These are phyloP conservation scores for Fraxinus xanthoxyloides DNA, from an alignment of 305 asterid species.

Conservation along the genomic window DNA sequence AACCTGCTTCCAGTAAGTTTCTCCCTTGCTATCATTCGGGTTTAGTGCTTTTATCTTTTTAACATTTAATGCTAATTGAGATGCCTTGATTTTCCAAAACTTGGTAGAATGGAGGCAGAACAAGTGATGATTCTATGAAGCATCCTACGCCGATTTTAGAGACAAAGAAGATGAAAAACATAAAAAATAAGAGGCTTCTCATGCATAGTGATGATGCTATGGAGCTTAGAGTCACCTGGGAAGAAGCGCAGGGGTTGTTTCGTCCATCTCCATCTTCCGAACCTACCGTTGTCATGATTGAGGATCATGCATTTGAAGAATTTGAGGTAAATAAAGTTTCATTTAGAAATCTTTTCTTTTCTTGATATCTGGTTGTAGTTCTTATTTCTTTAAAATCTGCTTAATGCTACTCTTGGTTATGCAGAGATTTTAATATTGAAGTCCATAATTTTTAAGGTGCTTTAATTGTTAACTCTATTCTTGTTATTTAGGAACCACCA, in stretches of 20 bases:
- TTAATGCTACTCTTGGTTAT: neutral
- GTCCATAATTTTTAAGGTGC: neutral
- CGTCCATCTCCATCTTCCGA: conserved; percentile 63
- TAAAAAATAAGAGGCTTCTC: conserved; percentile 81
- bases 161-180: conserved; percentile 74
- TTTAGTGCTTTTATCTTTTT: neutral
- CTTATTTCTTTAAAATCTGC: neutral
- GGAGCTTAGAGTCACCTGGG: conserved; percentile 78
- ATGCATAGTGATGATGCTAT: conserved; percentile 76
- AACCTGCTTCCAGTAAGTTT: conserved; percentile 52
- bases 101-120: conserved; percentile 57
- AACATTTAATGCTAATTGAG: conserved; percentile 13
- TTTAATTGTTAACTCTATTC: neutral
- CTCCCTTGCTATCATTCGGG: conserved; percentile 1
- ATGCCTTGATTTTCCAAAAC: conserved; percentile 17
- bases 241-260: conserved; percentile 87
- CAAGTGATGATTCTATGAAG: conserved; percentile 50
- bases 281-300: conserved; percentile 57
- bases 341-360: neutral
- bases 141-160: conserved; percentile 38
- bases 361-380: neutral
- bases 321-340: conserved; percentile 47
- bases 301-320: conserved; percentile 69
- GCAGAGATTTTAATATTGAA: neutral
- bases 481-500: conserved; percentile 75